Percentiles rank a stretch among this genome's conserved stretches.
These are phyloP conservation scores for Nicotiana benthamiana DNA, from an alignment of 257 asterid genomes.

Conservation along the genomic window DNA sequence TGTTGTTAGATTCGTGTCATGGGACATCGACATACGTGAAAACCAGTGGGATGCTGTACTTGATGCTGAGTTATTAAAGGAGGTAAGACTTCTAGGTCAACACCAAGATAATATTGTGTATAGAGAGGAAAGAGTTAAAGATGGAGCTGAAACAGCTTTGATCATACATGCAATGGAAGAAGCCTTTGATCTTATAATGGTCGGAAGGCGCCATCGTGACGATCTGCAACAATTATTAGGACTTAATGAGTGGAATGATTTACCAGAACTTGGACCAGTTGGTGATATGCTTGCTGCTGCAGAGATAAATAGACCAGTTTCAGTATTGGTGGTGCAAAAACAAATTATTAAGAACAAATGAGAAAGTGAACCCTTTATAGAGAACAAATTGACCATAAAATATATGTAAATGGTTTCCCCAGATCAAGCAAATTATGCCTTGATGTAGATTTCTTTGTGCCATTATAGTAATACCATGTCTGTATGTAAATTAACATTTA, in stretches of 20 bases:
- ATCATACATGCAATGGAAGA: slow-evolving; percentile 63
- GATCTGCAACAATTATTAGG: slow-evolving; percentile 63
- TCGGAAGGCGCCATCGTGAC: slow-evolving; percentile 67
- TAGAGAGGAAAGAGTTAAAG: slow-evolving; percentile 71
- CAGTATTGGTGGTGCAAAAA: slow-evolving; percentile 74
- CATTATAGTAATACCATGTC: neutral
- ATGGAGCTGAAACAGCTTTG: slow-evolving; percentile 83
- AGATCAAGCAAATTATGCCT: neutral
- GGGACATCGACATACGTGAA: slow-evolving; percentile 44
- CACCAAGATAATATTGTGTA: slow-evolving; percentile 61
- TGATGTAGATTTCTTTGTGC: neutral
- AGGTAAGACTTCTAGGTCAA: slow-evolving; percentile 45
- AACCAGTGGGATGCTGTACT: slow-evolving; percentile 85
- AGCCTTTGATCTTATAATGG: slow-evolving; percentile 63
- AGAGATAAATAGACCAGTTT: slow-evolving; percentile 48
- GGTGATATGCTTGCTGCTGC: slow-evolving; percentile 84
- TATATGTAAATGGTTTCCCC: neutral
- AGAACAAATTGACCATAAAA: neutral
- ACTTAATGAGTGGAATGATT: slow-evolving; percentile 72
- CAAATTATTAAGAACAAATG: slow-evolving; percentile 24
- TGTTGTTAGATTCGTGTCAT: slow-evolving; percentile 53
- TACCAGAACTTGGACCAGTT: slow-evolving; percentile 73
- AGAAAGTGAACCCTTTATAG: neutral
- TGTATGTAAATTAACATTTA: neutral
- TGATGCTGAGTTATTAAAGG: slow-evolving; percentile 71